A percentile compares a stretch with the other conserved stretches of the same genome.
Conservation (phyloP, 345 rosid species). For the Eucalyptus albens region DNA sequence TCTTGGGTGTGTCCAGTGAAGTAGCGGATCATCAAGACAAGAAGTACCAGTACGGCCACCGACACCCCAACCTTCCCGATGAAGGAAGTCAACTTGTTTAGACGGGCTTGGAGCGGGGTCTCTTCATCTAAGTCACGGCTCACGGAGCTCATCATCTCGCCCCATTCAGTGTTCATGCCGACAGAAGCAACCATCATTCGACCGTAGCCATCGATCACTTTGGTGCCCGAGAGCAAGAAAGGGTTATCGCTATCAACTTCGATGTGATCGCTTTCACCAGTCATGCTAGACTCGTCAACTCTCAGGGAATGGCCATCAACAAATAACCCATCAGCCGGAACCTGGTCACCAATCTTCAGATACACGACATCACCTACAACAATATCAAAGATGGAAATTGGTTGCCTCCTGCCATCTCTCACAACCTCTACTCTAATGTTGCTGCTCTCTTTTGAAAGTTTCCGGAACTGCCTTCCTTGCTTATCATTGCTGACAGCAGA, state of each 20-base stretch:
- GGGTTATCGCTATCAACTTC: background rate
- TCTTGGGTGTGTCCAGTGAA: background rate
- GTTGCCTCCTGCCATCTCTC: conserved; percentile 29
- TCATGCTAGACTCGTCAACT: background rate
- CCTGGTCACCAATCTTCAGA: background rate
- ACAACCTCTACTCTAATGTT: conserved; percentile 39
- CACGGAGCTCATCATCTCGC: background rate
- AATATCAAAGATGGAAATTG: conserved; percentile 39
- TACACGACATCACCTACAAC: background rate
- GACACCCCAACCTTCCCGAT: background rate
- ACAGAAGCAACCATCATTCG: background rate
- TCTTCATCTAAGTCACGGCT: background rate
- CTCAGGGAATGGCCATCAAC: background rate
- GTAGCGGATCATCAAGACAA: background rate
- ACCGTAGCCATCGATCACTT: background rate
- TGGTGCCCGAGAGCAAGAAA: background rate
- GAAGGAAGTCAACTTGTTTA: background rate
- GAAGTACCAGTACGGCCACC: background rate
- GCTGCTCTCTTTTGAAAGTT: conserved; percentile 34
- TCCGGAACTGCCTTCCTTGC: conserved; percentile 38
- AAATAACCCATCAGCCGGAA: background rate
- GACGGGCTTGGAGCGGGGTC: background rate
- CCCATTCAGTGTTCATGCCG: background rate
- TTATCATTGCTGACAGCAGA: conserved; percentile 42
- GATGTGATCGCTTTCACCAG: background rate